phyloP scores from a whole-genome alignment of 2,329 filamentous ascomycete genomes.

The Paraphoma sp. region DNA sequence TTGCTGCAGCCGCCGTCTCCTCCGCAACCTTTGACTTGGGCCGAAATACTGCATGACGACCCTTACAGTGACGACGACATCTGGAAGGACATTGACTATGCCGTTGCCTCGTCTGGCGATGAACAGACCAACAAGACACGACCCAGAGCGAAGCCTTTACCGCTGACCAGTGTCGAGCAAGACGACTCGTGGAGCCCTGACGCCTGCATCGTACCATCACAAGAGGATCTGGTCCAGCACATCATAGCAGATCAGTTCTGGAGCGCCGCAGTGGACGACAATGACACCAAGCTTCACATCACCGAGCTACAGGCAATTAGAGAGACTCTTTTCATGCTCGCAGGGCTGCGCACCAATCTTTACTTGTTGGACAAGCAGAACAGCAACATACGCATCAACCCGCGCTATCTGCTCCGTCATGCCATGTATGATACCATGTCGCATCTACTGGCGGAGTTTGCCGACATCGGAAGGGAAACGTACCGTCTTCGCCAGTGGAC shows the following conservation, averaged over 20 bases:
- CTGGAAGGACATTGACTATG: slow-evolving; percentile 75
- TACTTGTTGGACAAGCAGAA: slow-evolving; percentile 57
- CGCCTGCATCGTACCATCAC: slow-evolving; percentile 35
- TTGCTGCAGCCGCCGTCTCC: slow-evolving; percentile 57
- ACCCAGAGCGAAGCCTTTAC: slow-evolving; percentile 29
- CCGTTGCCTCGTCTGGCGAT: slow-evolving; percentile 69
- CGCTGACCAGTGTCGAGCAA: slow-evolving; percentile 46
- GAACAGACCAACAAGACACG: slow-evolving; percentile 50
- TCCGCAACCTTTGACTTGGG: slow-evolving; percentile 71
- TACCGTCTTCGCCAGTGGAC: slow-evolving; percentile 58
- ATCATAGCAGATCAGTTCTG: slow-evolving; percentile 58
- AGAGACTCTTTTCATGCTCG: slow-evolving; percentile 85
- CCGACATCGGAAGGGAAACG: slow-evolving; percentile 57
- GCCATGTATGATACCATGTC: slow-evolving; percentile 40
- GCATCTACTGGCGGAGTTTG: slow-evolving; percentile 54
- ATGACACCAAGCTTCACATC: slow-evolving; percentile 48
- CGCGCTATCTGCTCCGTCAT: slow-evolving; percentile 50
- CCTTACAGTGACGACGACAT: slow-evolving; percentile 72
- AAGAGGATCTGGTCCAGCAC: slow-evolving; percentile 40
- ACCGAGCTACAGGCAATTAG: slow-evolving; percentile 77
- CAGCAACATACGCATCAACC: slow-evolving; percentile 41
- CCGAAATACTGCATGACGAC: slow-evolving; percentile 78
- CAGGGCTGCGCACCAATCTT: slow-evolving; percentile 76
- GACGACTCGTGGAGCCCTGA: slow-evolving; percentile 46
- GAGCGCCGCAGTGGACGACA: slow-evolving; percentile 31